These are phyloP conservation scores for Beauveria pseudobassiana DNA, from an alignment of 2,329 filamentous ascomycete species.

Conservation along the genomic window DNA sequence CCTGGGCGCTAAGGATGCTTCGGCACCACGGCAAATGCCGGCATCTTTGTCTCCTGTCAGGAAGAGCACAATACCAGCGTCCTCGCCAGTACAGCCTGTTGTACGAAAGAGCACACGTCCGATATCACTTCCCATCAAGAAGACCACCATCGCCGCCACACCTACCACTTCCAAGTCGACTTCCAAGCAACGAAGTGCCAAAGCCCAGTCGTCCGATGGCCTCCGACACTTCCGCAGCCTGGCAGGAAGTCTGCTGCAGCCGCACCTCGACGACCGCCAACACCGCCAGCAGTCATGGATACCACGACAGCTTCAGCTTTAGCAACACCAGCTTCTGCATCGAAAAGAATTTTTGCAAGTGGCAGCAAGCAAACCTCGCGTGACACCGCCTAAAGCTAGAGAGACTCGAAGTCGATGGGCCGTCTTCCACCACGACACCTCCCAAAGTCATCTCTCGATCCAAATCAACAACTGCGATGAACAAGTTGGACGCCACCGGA, in stretches of 20 bases:
- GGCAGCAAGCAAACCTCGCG: slow-evolving; percentile 6
- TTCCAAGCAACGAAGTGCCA: background rate
- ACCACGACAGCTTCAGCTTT: background rate
- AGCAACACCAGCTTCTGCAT: background rate
- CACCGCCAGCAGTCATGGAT: background rate
- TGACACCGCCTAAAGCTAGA: background rate
- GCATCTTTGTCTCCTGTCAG: background rate
- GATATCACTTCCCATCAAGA: background rate
- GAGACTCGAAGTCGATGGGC: background rate
- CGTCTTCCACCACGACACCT: background rate
- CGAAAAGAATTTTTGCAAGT: background rate
- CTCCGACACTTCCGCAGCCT: background rate
- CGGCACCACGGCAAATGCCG: slow-evolving; percentile 26
- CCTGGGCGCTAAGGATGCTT: slow-evolving; percentile 22
- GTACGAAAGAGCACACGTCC: background rate
- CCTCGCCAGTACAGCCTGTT: background rate
- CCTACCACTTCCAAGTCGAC: background rate
- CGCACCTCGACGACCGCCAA: background rate
- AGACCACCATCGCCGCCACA: background rate
- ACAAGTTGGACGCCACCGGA: background rate
- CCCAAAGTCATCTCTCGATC: background rate
- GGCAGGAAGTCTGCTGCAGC: background rate
- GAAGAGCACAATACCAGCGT: slow-evolving; percentile 16
- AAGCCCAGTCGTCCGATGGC: background rate
- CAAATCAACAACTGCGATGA: background rate